These are phyloP conservation scores for Lipomyces kockii DNA, from an alignment of 805 yeast genomes.

Conservation along the genomic window DNA sequence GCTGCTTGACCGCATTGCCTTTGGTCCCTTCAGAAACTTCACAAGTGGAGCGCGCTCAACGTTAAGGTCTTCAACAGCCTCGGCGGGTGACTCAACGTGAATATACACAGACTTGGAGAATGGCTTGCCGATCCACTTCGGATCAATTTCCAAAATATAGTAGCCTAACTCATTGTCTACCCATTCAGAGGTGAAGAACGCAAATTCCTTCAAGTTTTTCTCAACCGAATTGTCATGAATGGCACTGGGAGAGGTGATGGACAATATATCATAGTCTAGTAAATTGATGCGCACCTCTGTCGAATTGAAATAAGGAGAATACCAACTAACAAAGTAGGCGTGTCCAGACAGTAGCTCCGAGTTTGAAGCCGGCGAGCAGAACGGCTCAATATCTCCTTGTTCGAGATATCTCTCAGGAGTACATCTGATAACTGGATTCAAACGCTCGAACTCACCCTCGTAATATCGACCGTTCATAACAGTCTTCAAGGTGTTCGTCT, in stretches of 20 bases:
- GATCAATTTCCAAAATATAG: slow-evolving; percentile 62
- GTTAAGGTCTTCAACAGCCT: slow-evolving; percentile 34
- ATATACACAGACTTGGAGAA: slow-evolving; percentile 62
- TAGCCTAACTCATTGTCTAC: slow-evolving; percentile 63
- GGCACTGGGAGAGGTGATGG: slow-evolving; percentile 30
- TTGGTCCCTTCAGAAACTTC: slow-evolving; percentile 28
- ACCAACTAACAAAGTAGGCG: slow-evolving; percentile 84
- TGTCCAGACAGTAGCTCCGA: slow-evolving; percentile 59
- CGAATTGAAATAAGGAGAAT: slow-evolving; percentile 61
- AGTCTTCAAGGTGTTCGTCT: neutral
- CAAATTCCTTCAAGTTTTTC: slow-evolving; percentile 36
- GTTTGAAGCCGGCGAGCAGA: slow-evolving; percentile 78
- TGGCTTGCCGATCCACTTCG: slow-evolving; percentile 65
- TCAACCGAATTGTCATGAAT: slow-evolving; percentile 17
- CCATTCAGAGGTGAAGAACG: slow-evolving; percentile 79
- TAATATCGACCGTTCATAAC: slow-evolving; percentile 25
- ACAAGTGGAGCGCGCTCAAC: slow-evolving; percentile 34
- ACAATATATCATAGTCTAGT: slow-evolving; percentile 36
- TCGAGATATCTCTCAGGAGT: slow-evolving; percentile 73
- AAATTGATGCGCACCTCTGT: slow-evolving; percentile 39
- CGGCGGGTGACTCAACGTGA: slow-evolving; percentile 57
- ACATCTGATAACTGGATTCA: slow-evolving; percentile 83
- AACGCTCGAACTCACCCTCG: slow-evolving; percentile 48
- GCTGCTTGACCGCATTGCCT: slow-evolving; percentile 26
- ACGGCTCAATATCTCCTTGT: slow-evolving; percentile 67